A percentile compares a stretch with the other conserved stretches of the same genome.
Evolutionary conservation across 1,284 basidiomycete genomes (phyloP).

Genomic region (Marasmius oreades): DNA sequence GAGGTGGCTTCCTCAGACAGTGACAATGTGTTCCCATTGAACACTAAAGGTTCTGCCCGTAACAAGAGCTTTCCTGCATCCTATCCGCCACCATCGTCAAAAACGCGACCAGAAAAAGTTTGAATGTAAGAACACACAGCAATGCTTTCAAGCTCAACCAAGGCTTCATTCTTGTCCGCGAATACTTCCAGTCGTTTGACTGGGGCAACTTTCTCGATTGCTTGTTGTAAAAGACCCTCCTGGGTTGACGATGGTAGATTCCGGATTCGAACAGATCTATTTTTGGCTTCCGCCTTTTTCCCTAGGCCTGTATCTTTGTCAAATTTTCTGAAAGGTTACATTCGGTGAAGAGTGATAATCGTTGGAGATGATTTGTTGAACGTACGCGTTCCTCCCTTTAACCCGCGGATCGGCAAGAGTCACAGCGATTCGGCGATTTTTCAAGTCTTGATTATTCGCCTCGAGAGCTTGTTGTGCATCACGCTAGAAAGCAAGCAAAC

Average conservation of each 20-base stretch:
- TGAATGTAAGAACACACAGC: constrained; percentile 49
- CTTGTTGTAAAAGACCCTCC: constrained; percentile 87
- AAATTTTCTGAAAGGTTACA: constrained; percentile 31
- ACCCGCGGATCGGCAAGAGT: constrained; percentile 77
- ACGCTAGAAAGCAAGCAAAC: constrained; percentile 44
- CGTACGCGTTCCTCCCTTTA: constrained; percentile 50
- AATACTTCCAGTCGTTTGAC: constrained; percentile 81
- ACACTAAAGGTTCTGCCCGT: constrained; percentile 62
- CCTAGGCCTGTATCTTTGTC: constrained; percentile 54
- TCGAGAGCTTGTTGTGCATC: constrained; percentile 70
- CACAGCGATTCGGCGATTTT: constrained; percentile 81
- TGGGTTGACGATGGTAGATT: constrained; percentile 70
- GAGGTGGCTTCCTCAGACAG: constrained; percentile 53
- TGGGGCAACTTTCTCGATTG: constrained; percentile 70
- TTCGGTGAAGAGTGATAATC: not conserved
- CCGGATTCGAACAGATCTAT: constrained; percentile 68
- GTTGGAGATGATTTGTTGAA: constrained; percentile 1
- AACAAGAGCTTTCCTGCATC: constrained; percentile 79
- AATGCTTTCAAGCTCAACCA: constrained; percentile 71
- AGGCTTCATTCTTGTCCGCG: constrained; percentile 60
- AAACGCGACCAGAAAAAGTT: not conserved
- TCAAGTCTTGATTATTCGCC: constrained; percentile 83
- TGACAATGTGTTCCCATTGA: constrained; percentile 54
- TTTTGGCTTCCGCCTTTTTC: constrained; percentile 58
- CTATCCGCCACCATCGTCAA: constrained; percentile 32